These are phyloP conservation scores for Chytriomyces confervae DNA, from an alignment of 192 early-diverging fungal species.

Conservation along the genomic window DNA sequence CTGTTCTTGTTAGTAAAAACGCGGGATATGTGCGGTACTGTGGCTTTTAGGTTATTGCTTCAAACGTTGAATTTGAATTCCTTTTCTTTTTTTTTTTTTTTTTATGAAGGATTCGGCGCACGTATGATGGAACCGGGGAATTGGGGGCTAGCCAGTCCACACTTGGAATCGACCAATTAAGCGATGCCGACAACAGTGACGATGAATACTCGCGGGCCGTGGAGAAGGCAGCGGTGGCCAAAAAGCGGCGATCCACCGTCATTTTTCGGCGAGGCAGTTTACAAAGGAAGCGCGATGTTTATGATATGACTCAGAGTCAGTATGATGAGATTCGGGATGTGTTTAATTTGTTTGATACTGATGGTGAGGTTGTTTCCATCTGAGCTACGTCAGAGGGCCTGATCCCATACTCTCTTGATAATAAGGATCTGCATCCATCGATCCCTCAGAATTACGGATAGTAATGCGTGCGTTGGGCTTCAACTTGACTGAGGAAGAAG, in stretches of 20 bases:
- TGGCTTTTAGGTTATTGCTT: not conserved
- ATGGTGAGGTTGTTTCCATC: too few relatives aligned
- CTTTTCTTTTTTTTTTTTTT: not conserved
- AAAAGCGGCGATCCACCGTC: not conserved
- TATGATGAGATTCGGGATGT: constrained; percentile 43
- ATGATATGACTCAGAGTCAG: constrained; percentile 26
- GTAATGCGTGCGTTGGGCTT: constrained; percentile 79
- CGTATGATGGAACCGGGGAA: not conserved
- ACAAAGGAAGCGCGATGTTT: not conserved
- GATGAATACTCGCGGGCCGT: not conserved
- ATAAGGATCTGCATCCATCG: constrained; percentile 59
- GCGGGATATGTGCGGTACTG: constrained; percentile 4
- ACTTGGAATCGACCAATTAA: not conserved
- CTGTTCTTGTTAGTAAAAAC: constrained; percentile 24
- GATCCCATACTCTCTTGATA: not conserved
- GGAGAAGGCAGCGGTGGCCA: not conserved
- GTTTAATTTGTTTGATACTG: constrained; percentile 54
- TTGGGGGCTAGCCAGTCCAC: too few relatives aligned
- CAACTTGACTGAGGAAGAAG: constrained; percentile 65
- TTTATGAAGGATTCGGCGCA: not conserved
- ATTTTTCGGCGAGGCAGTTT: not conserved
- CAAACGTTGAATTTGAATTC: constrained; percentile 3
- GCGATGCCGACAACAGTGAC: not conserved
- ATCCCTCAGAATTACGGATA: constrained; percentile 69
- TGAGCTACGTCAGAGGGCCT: too few relatives aligned